Conservation (phyloP, 1,284 basidiomycete species). For the Ustilago trichophora region DNA sequence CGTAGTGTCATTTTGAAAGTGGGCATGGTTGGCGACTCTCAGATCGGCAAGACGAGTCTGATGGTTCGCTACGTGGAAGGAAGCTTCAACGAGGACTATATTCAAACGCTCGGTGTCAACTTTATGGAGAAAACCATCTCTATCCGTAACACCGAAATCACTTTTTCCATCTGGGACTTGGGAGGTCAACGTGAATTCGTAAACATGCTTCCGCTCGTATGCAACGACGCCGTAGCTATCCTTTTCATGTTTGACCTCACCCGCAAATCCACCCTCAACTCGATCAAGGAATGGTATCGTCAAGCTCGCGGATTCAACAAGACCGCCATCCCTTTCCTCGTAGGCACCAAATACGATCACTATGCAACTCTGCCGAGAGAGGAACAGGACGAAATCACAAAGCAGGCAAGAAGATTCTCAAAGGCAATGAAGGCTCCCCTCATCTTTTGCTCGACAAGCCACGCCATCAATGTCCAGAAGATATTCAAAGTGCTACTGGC, state of each 20-base stretch:
- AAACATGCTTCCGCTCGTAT: conserved; percentile 97
- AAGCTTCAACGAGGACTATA: conserved; percentile 85
- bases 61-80: conserved; percentile 80
- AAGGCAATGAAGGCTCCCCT: conserved; percentile 98
- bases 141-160: conserved; percentile 96
- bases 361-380: conserved; percentile 94
- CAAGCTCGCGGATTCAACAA: conserved; percentile 97
- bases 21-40: conserved; percentile 98
- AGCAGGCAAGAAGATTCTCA: conserved; percentile 83
- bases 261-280: conserved; percentile 94
- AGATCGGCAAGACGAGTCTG: conserved; percentile 96
- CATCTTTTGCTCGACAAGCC: conserved; percentile 97
- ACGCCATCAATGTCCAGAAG: conserved; percentile 93
- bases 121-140: conserved; percentile 99
- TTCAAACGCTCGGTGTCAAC: conserved; percentile 94
- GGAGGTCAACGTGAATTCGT: conserved; percentile 98
- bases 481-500: conserved; percentile 75
- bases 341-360: conserved; percentile 97
- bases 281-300: conserved; percentile 98
- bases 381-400: conserved; percentile 98
- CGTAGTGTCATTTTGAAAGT: conserved; percentile 87
- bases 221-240: conserved; percentile 97
- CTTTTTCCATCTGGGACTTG: conserved; percentile 98
- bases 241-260: conserved; percentile 99
- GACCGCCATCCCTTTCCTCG: conserved; percentile 68